Percentiles rank a stretch among this genome's conserved stretches.
Evolutionary conservation across 495 filamentous ascomycete genomes (phyloP).

Genomic region (Tuber magnatum): DNA sequence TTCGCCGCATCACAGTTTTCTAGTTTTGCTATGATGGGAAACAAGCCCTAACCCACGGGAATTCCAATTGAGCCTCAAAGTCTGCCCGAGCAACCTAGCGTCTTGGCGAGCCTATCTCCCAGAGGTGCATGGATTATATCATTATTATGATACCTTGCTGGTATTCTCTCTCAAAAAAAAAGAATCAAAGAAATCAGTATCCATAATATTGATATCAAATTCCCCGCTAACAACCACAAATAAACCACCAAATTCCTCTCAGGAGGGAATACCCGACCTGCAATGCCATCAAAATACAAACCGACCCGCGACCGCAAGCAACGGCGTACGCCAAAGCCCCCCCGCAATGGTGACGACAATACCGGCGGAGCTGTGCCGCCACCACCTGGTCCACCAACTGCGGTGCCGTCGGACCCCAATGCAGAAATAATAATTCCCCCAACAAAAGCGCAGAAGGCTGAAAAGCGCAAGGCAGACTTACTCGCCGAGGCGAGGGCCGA

Average conservation of each 20-base stretch:
- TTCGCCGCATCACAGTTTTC: background rate
- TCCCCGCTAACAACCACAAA: background rate
- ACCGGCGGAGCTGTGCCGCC: background rate
- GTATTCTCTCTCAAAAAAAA: background rate
- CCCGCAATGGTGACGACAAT: background rate
- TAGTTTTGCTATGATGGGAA: background rate
- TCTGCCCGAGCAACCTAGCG: background rate
- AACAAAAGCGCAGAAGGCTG: conserved; percentile 58
- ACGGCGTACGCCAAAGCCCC: conserved; percentile 15
- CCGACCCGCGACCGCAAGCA: conserved; percentile 41
- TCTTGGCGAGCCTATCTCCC: background rate
- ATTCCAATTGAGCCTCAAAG: background rate
- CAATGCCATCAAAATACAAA: conserved; percentile 38
- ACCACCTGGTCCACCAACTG: background rate
- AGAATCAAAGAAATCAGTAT: background rate
- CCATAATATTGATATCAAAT: background rate
- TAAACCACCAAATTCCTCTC: background rate
- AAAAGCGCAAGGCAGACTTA: conserved; percentile 49
- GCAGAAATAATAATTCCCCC: conserved; percentile 23
- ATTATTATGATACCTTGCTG: no score
- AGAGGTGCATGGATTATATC: background rate
- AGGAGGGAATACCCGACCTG: background rate
- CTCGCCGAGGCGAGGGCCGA: conserved; percentile 58
- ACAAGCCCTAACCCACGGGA: background rate
- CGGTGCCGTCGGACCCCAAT: conserved; percentile 18